Evolutionary conservation across 805 yeast genomes (phyloP).

Genomic region (Saccharomycopsis javanensis): DNA sequence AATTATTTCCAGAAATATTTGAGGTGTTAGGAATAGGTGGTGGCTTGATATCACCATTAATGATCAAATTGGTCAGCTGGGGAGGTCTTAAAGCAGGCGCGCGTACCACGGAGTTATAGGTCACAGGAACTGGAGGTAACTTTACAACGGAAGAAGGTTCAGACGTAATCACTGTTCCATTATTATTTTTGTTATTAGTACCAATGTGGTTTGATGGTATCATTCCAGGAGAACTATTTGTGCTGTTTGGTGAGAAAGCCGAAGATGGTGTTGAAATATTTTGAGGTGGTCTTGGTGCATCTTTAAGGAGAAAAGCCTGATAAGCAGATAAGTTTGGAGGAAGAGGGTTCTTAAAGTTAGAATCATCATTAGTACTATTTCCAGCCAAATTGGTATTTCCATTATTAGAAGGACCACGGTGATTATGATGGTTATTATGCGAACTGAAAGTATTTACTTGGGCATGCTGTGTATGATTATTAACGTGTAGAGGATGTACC

Average conservation of each 20-base stretch:
- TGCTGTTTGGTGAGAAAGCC: background rate
- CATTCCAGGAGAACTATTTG: background rate
- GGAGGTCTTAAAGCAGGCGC: background rate
- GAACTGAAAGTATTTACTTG: background rate
- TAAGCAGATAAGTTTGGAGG: background rate
- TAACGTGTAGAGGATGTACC: background rate
- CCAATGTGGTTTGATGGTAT: background rate
- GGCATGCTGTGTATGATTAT: background rate
- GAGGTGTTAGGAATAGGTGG: background rate
- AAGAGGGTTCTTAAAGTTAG: background rate
- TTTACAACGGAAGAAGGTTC: background rate
- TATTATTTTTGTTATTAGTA: background rate
- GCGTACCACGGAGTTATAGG: background rate
- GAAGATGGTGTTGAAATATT: background rate
- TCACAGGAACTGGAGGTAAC: background rate
- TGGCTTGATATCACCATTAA: background rate
- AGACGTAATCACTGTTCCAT: background rate
- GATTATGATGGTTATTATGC: background rate
- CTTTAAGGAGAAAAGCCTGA: background rate
- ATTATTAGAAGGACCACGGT: background rate
- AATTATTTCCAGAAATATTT: background rate
- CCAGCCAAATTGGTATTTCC: background rate
- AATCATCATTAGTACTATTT: background rate
- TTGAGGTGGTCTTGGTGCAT: background rate
- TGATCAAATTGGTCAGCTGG: constrained; percentile 1